Evolutionary conservation across 2,329 filamentous ascomycete species (phyloP).

Genomic region (Arthrobotrys megalospora): DNA sequence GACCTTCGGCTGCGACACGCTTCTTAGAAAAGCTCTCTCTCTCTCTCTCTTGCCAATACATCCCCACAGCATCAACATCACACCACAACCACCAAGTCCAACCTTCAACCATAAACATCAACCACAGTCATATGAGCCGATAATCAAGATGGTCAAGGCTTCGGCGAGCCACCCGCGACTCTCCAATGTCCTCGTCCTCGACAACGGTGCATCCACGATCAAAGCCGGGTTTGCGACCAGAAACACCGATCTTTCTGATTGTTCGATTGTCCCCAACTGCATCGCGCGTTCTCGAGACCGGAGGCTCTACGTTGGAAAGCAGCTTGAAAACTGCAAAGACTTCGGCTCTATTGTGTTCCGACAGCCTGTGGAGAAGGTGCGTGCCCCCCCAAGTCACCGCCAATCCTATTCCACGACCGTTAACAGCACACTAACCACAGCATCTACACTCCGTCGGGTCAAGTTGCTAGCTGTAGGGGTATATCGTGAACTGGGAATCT

Average conservation of each 20-base stretch:
- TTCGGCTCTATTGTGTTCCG: slow-evolving; percentile 91
- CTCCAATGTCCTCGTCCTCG: slow-evolving; percentile 83
- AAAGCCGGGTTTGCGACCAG: slow-evolving; percentile 84
- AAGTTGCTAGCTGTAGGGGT: slow-evolving; percentile 72
- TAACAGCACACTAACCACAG: slow-evolving; percentile 43
- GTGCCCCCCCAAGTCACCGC: background rate
- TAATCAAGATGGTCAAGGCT: slow-evolving; percentile 48
- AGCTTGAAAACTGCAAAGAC: slow-evolving; percentile 84
- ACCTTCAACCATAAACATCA: slow-evolving; percentile 14
- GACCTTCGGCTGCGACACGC: background rate
- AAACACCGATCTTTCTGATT: slow-evolving; percentile 70
- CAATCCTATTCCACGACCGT: background rate
- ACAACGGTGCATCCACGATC: slow-evolving; percentile 92
- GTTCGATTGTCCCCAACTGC: slow-evolving; percentile 86
- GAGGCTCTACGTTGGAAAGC: slow-evolving; percentile 83
- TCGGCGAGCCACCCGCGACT: slow-evolving; percentile 50
- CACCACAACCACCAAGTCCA: background rate
- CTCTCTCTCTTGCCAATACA: background rate
- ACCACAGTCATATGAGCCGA: background rate
- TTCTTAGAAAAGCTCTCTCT: background rate
- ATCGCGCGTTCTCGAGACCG: slow-evolving; percentile 86
- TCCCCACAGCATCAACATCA: background rate
- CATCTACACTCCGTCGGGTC: slow-evolving; percentile 6
- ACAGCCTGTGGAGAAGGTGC: slow-evolving; percentile 84
- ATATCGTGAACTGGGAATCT: slow-evolving; percentile 95